These are phyloP conservation scores for Chlorella vulgaris DNA, from an alignment of 139 green algal species.

Conservation along the genomic window DNA sequence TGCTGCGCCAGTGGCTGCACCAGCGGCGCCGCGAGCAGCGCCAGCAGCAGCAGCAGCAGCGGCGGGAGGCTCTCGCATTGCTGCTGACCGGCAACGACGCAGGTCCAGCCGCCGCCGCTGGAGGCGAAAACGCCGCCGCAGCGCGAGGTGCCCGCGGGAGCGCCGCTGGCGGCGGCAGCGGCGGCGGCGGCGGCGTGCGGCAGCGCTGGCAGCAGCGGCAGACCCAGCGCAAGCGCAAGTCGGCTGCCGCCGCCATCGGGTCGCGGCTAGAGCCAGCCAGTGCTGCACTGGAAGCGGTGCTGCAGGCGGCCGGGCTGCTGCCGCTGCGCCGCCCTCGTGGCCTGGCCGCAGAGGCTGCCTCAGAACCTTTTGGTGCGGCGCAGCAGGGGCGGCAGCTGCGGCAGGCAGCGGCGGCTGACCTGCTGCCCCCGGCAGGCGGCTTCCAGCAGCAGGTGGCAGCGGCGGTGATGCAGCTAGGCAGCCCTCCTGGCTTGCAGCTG, in stretches of 20 bases:
- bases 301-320: slow-evolving; percentile 18
- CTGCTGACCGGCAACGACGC: neutral
- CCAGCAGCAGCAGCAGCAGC: slow-evolving; percentile 9
- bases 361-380: neutral
- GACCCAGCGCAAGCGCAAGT: slow-evolving; percentile 13
- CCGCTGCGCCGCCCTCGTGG: neutral
- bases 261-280: neutral
- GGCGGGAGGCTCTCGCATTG: neutral
- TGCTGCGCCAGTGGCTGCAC: neutral
- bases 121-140: too few species aligned
- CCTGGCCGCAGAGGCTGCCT: neutral
- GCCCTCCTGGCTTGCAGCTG: neutral
- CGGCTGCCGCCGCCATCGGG: neutral
- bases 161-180: too few species aligned
- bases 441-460: neutral
- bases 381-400: slow-evolving; percentile 11
- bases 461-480: neutral
- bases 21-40: neutral
- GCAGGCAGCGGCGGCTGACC: too few species aligned
- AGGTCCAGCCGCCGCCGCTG: neutral
- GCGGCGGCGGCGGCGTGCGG: neutral
- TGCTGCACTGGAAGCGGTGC: neutral
- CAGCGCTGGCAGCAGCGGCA: neutral
- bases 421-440: neutral
- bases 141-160: too few species aligned